phyloP scores from a whole-genome alignment of 805 yeast genomes.

The Myxozyma vanderwaltii region DNA sequence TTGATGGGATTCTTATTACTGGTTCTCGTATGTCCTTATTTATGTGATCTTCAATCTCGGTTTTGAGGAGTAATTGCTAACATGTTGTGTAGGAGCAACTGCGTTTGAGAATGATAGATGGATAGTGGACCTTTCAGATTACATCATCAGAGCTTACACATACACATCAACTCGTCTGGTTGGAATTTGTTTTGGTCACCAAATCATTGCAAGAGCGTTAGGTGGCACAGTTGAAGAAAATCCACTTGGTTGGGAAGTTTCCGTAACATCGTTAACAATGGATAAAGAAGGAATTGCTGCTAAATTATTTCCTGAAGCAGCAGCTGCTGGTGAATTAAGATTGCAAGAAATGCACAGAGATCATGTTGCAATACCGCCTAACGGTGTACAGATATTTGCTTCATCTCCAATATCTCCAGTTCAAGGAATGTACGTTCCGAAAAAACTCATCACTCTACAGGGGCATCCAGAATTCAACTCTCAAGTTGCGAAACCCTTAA shows the following conservation, averaged over 20 bases:
- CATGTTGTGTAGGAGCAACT: constrained; percentile 24
- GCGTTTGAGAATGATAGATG: constrained; percentile 43
- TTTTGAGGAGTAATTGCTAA: background rate
- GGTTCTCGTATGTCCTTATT: constrained; percentile 45
- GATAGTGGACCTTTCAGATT: constrained; percentile 43
- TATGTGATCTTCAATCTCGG: no score
- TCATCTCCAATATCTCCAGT: constrained; percentile 55
- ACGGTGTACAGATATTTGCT: constrained; percentile 51
- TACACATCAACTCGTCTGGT: constrained; percentile 41
- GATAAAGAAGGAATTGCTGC: constrained; percentile 46
- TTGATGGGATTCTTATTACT: constrained; percentile 44
- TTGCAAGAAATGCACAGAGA: constrained; percentile 64
- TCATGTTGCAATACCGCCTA: constrained; percentile 47
- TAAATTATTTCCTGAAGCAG: constrained; percentile 42
- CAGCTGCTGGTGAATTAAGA: constrained; percentile 39
- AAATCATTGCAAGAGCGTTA: constrained; percentile 65
- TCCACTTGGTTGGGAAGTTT: constrained; percentile 72
- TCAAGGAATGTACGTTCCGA: constrained; percentile 66
- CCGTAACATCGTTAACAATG: constrained; percentile 54
- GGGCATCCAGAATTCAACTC: constrained; percentile 83
- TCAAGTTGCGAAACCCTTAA: constrained; percentile 40
- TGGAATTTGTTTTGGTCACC: constrained; percentile 90
- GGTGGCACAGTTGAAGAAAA: constrained; percentile 63
- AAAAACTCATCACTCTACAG: constrained; percentile 67
- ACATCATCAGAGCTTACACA: constrained; percentile 18